phyloP scores from a whole-genome alignment of 139 green algal species.

The Chlorella ohadii region DNA sequence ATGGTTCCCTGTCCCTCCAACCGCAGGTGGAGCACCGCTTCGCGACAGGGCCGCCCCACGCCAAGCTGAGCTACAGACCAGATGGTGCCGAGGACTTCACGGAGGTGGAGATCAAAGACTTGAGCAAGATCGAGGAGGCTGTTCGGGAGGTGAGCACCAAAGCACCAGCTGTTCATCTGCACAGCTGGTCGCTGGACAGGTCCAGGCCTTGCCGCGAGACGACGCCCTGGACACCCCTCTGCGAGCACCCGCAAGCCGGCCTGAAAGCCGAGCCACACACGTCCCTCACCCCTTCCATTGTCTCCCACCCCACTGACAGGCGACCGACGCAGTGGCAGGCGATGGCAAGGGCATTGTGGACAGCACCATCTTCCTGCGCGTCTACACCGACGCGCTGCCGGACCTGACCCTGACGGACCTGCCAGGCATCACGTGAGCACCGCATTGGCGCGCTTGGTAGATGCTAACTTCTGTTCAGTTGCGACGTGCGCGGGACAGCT shows the following conservation, averaged over 20 bases:
- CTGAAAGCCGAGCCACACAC: no score
- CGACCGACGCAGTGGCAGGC: not conserved
- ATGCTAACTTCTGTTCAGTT: no score
- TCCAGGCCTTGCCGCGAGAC: no score
- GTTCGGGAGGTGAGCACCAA: not conserved
- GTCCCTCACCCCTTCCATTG: no score
- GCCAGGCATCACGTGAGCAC: not conserved
- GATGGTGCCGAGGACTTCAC: not conserved
- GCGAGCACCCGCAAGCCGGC: no score
- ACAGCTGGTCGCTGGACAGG: no score
- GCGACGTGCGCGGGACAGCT: no score
- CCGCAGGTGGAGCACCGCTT: not conserved
- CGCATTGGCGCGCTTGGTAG: no score
- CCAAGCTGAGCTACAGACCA: not conserved
- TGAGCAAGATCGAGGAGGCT: not conserved
- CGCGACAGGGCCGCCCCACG: not conserved
- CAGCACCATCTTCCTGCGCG: slow-evolving; percentile 12
- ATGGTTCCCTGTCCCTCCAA: no score
- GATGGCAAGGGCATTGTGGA: not conserved
- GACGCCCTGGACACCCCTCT: no score
- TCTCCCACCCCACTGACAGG: not conserved
- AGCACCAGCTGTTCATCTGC: no score
- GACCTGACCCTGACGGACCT: not conserved
- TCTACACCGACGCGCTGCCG: not conserved
- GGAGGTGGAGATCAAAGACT: not conserved